Evolutionary conservation across 2,329 filamentous ascomycete genomes (phyloP), one percentile per base, ranked within the genome.

Genomic region (Colletotrichum echinochloae): DNA sequence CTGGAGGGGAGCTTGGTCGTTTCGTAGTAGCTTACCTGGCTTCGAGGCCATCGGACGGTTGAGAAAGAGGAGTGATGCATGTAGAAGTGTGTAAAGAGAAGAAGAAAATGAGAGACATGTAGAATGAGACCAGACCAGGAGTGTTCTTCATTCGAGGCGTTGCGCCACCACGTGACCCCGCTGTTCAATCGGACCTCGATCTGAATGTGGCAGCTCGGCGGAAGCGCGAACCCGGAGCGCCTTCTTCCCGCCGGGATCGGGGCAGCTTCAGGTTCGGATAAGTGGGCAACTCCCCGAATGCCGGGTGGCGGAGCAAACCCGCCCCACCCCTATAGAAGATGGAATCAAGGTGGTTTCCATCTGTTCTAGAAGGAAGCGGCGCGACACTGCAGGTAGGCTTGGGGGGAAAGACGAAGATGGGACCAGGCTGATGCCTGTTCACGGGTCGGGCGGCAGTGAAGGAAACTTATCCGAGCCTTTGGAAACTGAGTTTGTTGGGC

Each of bases 1-100:
- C 74, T 83, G 39, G 81, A 78, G n/a, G 80, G 78, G 5, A 62
- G 52, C 5, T 28, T 73, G 35, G 64, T 67, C 2, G 72, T 72
- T 46, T 62, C 35, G 16, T 60, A 60, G 11, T 37, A 0, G 3
- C 14, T 23, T 30, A 35, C 20, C 33, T 3, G 41, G 11, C 18
- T 14, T 20, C 1, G 23, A 51, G 60, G 5, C 33, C 33, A 8
- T 37, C 8, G 16, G 20, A 26, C 3, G 9, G 9, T 12, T n/a
- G 11, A 16, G 51, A 28, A 16, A n/a, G 39, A 20, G 41, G 12
- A 9, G 44, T 37, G 18, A 46, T 3, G 26, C 30, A 23, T 26
- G 48, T 12, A 35, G 52, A 12, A 37, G n/a, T n/a, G 3, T n/a
- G 41, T 44, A n/a, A n/a, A n/a, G n/a, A n/a, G n/a, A n/a, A n/a